Percentiles rank a stretch among this genome's conserved stretches.
These are phyloP conservation scores for Euphorbia schlechtendalii DNA, from an alignment of 441 rosid species.

Conservation along the genomic window DNA sequence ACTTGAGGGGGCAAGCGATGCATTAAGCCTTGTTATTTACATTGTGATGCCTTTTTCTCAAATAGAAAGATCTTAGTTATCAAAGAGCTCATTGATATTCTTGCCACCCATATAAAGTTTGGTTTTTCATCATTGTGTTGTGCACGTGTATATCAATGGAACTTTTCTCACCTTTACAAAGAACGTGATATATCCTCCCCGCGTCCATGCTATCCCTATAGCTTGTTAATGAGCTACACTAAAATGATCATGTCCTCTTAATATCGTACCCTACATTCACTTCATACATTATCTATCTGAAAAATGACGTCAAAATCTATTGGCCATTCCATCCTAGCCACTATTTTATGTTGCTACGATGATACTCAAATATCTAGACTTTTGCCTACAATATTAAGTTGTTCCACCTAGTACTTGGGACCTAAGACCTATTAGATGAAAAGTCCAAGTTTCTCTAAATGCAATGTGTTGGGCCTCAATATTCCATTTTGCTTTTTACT, in stretches of 20 bases:
- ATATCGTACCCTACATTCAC: not conserved
- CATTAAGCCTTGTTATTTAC: not conserved
- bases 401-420: not conserved
- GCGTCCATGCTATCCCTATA: not conserved
- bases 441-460: not conserved
- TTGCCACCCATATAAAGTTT: not conserved
- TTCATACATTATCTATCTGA: not conserved
- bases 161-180: not conserved
- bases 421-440: not conserved
- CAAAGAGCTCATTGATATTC: not conserved
- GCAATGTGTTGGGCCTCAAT: not conserved
- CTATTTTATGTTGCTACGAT: not conserved
- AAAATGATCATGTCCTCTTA: not conserved
- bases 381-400: not conserved
- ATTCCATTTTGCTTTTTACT: not conserved
- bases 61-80: not conserved
- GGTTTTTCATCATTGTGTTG: not conserved
- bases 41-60: not conserved
- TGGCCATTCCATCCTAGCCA: not conserved
- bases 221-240: not conserved
- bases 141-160: not conserved
- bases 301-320: not conserved
- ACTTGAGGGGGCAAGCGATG: too few relatives aligned
- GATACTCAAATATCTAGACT: not conserved
- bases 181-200: not conserved